Percentiles rank a stretch among this genome's conserved stretches.
Conservation (phyloP, 116 monocot genomes). For the Cymodocea nodosa region DNA sequence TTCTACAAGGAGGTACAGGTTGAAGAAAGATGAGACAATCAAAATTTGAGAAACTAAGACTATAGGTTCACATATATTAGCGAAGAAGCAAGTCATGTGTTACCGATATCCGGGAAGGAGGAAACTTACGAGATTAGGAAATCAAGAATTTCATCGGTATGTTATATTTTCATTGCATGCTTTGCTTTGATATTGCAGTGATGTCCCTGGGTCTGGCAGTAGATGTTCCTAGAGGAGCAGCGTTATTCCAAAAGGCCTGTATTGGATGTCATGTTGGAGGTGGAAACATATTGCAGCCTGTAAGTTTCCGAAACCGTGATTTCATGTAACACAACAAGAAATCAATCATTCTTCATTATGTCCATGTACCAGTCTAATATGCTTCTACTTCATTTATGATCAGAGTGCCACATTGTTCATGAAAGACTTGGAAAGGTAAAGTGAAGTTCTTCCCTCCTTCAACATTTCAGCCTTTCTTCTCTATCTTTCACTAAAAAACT, state of each 20-base stretch:
- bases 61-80: no score
- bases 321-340: no score
- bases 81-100: no score
- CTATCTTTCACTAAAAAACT: neutral
- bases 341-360: no score
- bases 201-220: slow-evolving; percentile 20
- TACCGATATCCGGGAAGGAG: no score
- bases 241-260: slow-evolving; percentile 70
- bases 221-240: slow-evolving; percentile 27
- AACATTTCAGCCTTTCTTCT: no score
- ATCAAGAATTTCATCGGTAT: neutral
- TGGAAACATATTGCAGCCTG: slow-evolving; percentile 93
- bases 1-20: no score
- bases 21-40: no score
- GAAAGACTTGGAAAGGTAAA: slow-evolving; percentile 74
- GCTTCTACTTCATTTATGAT: neutral
- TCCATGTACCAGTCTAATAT: neutral
- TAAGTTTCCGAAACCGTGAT: slow-evolving; percentile 19
- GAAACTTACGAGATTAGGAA: no score
- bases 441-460: neutral
- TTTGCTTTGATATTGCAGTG: slow-evolving; percentile 11
- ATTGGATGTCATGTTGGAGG: slow-evolving; percentile 92
- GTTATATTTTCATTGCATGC: neutral
- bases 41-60: no score
- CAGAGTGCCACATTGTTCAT: slow-evolving; percentile 88